Evolutionary conservation across 1,284 basidiomycete genomes (phyloP), one percentile per base, ranked within the genome.

Genomic region (Fomes fomentarius): DNA sequence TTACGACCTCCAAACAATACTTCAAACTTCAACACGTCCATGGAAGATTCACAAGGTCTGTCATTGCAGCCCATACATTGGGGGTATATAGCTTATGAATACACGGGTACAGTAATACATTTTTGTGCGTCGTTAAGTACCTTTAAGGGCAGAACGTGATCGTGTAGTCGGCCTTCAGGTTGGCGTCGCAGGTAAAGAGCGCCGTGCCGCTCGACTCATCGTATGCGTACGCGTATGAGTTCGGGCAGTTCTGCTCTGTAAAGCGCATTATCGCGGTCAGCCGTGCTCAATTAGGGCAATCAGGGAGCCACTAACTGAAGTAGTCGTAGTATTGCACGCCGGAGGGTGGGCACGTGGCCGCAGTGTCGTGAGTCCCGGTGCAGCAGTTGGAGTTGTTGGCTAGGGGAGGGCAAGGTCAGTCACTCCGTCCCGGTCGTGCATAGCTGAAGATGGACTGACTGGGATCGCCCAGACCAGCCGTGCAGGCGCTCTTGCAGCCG

Each of bases 181-280:
- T 44, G 5, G 72, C 63, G 30, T 62, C 56, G 63, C 79, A 81
- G 2, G 71, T 76, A 72, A 72, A 80, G 37, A 80, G 68, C 5
- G 79, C 78, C 14, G 73, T 76, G 7, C 72, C 72, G 54, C 71
- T 74, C 42, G 65, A 63, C 62, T 81, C 79, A 62, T 81, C 80
- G 59, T 70, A 82, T 3, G 80, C 78, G 57, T 81, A 81, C 0
- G 71, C 76, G 63, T 81, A 81, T 1, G 76, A 63, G 55, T 76
- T 69, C 3, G 76, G 76, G 66, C 79, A 81, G 49, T 61, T 66
- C 43, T 54, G 53, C 73, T 81, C 75, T 77, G 66, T 30, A 38
- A 10, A 1, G 14, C 26, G 25, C 17, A 11, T 25, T 9, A 3
- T 8, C 7, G 10, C 10, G 14, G 14, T 35, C 22, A 38, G 35